Percentiles rank a stretch among this genome's conserved stretches.
These are phyloP conservation scores for Gloeostereum incarnatum DNA, from an alignment of 768 basidiomycete species.

Conservation along the genomic window DNA sequence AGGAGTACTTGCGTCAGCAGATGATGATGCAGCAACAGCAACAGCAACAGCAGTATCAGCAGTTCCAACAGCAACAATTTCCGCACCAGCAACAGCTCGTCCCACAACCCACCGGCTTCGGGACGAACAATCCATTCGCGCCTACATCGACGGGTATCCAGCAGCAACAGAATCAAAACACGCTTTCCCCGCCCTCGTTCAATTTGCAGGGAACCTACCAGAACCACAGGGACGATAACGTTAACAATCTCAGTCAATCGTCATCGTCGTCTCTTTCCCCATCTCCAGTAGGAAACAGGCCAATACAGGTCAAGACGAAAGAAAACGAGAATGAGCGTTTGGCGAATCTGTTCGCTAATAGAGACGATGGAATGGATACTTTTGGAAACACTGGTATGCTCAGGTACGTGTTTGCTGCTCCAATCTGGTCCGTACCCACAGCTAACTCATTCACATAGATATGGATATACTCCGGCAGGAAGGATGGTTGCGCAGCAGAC, in stretches of 20 bases:
- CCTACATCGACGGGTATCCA: conserved; percentile 23
- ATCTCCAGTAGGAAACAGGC: conserved; percentile 25
- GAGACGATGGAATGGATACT: conserved; percentile 91
- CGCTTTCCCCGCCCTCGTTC: conserved; percentile 40
- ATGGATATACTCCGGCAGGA: conserved; percentile 51
- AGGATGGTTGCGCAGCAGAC: conserved; percentile 35
- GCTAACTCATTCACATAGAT: conserved; percentile 25
- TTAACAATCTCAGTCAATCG: conserved; percentile 21
- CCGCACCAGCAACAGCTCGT: conserved; percentile 33
- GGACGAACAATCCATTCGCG: conserved; percentile 96
- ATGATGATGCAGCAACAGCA: conserved; percentile 44
- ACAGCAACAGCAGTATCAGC: conserved; percentile 42
- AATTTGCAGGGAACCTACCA: conserved; percentile 65
- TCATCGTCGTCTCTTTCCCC: conserved; percentile 32
- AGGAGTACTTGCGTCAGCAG: conserved; percentile 48
- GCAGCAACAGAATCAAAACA: conserved; percentile 19
- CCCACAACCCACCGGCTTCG: conserved; percentile 69
- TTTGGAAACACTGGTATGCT: conserved; percentile 85
- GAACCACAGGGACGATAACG: conserved; percentile 25
- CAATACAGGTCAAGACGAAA: conserved; percentile 30
- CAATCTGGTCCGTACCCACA: not conserved
- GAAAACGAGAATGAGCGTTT: conserved; percentile 70
- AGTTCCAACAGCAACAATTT: conserved; percentile 37
- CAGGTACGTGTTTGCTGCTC: conserved; percentile 35
- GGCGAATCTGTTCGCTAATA: conserved; percentile 75